Percentiles rank a stretch among this genome's conserved stretches.
phyloP scores from a whole-genome alignment of 306 rosid genomes.

The Cercis canadensis region DNA sequence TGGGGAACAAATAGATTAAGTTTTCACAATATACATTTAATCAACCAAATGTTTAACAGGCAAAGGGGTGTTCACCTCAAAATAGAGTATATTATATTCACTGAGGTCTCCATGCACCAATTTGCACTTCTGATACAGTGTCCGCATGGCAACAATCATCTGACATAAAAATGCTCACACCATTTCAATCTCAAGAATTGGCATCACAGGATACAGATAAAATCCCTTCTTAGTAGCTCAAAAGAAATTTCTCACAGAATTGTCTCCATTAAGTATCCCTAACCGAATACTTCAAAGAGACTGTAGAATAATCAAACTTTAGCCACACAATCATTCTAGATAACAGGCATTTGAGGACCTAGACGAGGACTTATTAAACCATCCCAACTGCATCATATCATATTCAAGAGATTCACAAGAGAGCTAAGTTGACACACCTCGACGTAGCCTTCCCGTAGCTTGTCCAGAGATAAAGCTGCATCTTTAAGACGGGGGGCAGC shows the following conservation, averaged over 20 bases:
- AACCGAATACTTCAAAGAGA: conserved; percentile 10
- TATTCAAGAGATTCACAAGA: not conserved
- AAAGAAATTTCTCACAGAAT: not conserved
- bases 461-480: conserved; percentile 81
- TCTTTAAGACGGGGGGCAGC: conserved; percentile 97
- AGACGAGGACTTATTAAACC: not conserved
- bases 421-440: conserved; percentile 64
- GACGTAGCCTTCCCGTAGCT: conserved; percentile 81
- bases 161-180: conserved; percentile 40
- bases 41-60: conserved; percentile 23
- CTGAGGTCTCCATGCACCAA: conserved; percentile 96
- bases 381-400: conserved; percentile 18
- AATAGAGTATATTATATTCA: conserved; percentile 87
- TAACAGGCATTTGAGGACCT: not conserved
- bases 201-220: not conserved
- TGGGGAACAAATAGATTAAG: conserved; percentile 21
- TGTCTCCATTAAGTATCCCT: conserved; percentile 30
- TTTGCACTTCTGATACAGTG: conserved; percentile 85
- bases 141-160: conserved; percentile 87
- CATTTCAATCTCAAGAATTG: conserved; percentile 22
- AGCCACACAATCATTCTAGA: conserved; percentile 27
- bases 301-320: not conserved
- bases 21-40: conserved; percentile 18
- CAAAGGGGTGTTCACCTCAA: conserved; percentile 56
- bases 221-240: not conserved